Conservation (phyloP, 2,329 filamentous ascomycete species). For the Hyphodiscus sp. region DNA sequence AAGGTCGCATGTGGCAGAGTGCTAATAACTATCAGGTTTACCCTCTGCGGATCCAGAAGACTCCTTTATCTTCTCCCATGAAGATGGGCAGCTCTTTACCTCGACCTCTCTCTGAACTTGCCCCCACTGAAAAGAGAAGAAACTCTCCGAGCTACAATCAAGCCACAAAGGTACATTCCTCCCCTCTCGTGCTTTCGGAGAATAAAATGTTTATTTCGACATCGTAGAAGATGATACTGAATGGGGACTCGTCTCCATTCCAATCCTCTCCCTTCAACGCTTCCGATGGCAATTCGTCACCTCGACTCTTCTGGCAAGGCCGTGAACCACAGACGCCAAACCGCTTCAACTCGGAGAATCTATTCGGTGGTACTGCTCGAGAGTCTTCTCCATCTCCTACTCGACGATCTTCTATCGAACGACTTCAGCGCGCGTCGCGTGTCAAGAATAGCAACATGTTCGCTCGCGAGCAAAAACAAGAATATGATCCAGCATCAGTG, state of each 20-base stretch:
- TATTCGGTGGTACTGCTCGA: constrained; percentile 50
- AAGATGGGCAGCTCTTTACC: constrained; percentile 57
- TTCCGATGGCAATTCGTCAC: constrained; percentile 57
- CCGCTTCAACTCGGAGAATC: constrained; percentile 64
- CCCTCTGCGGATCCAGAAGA: constrained; percentile 75
- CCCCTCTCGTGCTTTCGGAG: constrained; percentile 19
- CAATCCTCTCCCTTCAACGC: constrained; percentile 69
- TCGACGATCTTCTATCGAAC: constrained; percentile 88
- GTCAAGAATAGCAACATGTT: constrained; percentile 99
- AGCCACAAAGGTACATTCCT: constrained; percentile 54
- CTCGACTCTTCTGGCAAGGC: constrained; percentile 85
- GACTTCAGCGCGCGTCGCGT: constrained; percentile 85
- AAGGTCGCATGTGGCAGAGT: not conserved
- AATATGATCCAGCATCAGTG: constrained; percentile 79
- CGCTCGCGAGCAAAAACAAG: constrained; percentile 82
- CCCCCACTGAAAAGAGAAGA: constrained; percentile 74
- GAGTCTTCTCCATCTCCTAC: constrained; percentile 57
- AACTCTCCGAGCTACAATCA: constrained; percentile 93
- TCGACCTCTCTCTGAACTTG: constrained; percentile 82
- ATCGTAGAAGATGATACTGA: constrained; percentile 58
- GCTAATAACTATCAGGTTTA: constrained; percentile 50
- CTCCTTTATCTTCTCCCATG: constrained; percentile 50
- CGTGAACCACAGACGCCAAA: constrained; percentile 62
- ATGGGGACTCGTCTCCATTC: constrained; percentile 74
- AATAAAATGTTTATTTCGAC: constrained; percentile 23